These are phyloP conservation scores for Fusarium sororula DNA, from an alignment of 2,329 filamentous ascomycete genomes.

Conservation along the genomic window DNA sequence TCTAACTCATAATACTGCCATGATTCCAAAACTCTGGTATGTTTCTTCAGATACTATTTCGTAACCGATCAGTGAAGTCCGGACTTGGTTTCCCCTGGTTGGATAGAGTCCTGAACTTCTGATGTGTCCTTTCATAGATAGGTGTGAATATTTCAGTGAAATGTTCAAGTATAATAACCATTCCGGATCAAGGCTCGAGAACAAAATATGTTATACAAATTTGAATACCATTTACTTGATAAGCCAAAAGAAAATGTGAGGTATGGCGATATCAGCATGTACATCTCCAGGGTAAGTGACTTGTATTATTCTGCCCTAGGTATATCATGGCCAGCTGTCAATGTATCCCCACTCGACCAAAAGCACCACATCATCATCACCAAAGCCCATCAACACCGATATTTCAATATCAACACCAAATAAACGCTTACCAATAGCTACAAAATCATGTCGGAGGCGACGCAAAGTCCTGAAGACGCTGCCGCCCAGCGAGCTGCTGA, in stretches of 20 bases:
- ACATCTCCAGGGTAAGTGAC: conserved; percentile 17
- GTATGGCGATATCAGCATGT: not conserved
- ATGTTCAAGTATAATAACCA: not conserved
- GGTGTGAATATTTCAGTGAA: not conserved
- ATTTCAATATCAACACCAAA: not conserved
- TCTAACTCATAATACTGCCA: not conserved
- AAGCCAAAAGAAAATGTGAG: not conserved
- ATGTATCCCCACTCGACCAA: conserved; percentile 3
- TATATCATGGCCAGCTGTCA: conserved; percentile 20
- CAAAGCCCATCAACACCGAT: not conserved
- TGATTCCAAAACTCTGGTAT: not conserved
- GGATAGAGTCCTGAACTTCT: not conserved
- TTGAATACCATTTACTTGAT: not conserved
- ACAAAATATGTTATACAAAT: not conserved
- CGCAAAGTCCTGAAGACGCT: conserved; percentile 52
- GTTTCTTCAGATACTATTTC: not conserved
- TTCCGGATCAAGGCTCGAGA: not conserved
- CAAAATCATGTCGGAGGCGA: conserved; percentile 52
- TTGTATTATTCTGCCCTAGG: not conserved
- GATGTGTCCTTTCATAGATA: not conserved
- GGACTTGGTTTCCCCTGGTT: too few species aligned
- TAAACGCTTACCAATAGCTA: not conserved
- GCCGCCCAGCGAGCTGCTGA: conserved; percentile 64
- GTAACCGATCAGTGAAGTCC: too few species aligned
- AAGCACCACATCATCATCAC: conserved; percentile 25